Evolutionary conservation across 441 rosid species (phyloP).

Genomic region (Manihot esculenta): DNA sequence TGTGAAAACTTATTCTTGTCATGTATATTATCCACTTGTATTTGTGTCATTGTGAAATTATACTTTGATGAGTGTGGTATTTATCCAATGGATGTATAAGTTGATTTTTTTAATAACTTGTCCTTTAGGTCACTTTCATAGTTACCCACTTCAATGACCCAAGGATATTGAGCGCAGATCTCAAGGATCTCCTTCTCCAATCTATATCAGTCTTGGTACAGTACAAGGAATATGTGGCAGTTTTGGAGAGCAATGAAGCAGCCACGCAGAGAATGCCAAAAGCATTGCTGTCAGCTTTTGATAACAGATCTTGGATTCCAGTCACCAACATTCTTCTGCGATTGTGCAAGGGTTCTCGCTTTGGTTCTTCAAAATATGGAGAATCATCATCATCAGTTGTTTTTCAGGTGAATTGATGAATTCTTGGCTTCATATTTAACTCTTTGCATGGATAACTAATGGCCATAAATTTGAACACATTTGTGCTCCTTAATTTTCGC

Average conservation of each 20-base stretch:
- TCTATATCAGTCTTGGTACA: constrained; percentile 93
- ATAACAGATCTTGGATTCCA: constrained; percentile 95
- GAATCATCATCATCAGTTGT: constrained; percentile 82
- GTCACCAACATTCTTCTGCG: constrained; percentile 90
- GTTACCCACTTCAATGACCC: constrained; percentile 90
- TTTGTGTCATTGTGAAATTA: background rate
- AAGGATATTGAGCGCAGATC: constrained; percentile 87
- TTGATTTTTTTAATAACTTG: constrained; percentile 21
- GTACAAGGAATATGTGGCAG: constrained; percentile 78
- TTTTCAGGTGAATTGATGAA: constrained; percentile 63
- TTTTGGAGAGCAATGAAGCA: constrained; percentile 85
- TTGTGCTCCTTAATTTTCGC: constrained; percentile 19
- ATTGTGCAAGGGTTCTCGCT: constrained; percentile 82
- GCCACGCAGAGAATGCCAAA: constrained; percentile 79
- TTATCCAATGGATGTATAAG: constrained; percentile 7
- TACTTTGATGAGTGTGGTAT: constrained; percentile 9
- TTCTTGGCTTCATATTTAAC: too few relatives aligned
- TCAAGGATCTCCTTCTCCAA: constrained; percentile 95
- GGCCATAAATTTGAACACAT: constrained; percentile 1
- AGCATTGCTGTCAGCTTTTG: constrained; percentile 84
- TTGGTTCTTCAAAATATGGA: constrained; percentile 80
- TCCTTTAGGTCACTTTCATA: constrained; percentile 76
- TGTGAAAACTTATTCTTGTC: background rate
- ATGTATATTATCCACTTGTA: constrained; percentile 8
- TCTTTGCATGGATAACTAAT: constrained; percentile 11